Evolutionary conservation across 768 basidiomycete genomes (phyloP).

Genomic region (Boletellus sp.): DNA sequence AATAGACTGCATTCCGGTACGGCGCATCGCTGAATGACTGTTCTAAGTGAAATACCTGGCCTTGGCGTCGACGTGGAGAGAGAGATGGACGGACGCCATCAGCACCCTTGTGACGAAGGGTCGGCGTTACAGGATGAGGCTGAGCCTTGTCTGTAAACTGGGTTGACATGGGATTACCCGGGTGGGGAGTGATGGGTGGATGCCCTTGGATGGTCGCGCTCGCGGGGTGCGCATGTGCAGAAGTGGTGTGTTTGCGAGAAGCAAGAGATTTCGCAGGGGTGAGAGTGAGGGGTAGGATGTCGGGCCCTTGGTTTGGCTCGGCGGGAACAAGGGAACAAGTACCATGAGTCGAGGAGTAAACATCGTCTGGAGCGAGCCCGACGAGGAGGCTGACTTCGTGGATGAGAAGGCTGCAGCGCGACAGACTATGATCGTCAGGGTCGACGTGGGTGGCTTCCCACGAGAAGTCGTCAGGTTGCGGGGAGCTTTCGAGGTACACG

Average conservation of each 20-base stretch:
- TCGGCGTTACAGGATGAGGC: background rate
- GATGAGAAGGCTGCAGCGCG: constrained; percentile 27
- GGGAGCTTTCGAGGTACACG: constrained; percentile 10
- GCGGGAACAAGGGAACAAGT: background rate
- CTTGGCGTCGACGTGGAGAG: constrained; percentile 21
- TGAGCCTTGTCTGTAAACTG: background rate
- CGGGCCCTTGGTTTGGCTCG: constrained; percentile 2
- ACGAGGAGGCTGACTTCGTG: constrained; percentile 32
- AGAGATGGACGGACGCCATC: constrained; percentile 4
- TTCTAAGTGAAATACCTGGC: constrained; percentile 24
- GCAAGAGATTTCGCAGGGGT: constrained; percentile 21
- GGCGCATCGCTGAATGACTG: background rate
- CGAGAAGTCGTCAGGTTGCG: constrained; percentile 9
- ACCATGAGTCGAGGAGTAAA: constrained; percentile 1
- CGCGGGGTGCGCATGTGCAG: background rate
- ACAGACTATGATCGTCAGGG: constrained; percentile 11
- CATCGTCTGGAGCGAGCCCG: constrained; percentile 24
- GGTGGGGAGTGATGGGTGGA: background rate
- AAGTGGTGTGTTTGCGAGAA: constrained; percentile 8
- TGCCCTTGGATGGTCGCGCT: background rate
- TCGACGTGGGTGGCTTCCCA: constrained; percentile 14
- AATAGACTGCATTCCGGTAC: background rate
- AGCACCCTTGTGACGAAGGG: constrained; percentile 7
- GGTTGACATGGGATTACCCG: background rate
- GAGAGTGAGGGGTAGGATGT: constrained; percentile 16